Conservation (phyloP, 805 yeast species). For the Ogataea polymorpha region DNA sequence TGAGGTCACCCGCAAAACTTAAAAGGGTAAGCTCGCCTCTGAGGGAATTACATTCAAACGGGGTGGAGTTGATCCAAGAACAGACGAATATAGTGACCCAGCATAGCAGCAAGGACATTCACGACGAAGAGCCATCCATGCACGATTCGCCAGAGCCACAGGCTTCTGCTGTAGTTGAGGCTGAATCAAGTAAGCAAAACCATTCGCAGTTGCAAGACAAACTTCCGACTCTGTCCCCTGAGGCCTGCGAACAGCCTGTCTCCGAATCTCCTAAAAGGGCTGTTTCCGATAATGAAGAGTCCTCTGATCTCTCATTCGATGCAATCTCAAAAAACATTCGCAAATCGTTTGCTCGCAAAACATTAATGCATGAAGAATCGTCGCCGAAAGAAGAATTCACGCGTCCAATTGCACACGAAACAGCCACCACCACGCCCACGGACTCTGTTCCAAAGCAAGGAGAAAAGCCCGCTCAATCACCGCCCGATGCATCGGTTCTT, state of each 20-base stretch:
- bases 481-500: slow-evolving; percentile 6
- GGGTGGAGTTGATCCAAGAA: slow-evolving; percentile 17
- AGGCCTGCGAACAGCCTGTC: no score
- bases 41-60: slow-evolving; percentile 16
- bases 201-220: neutral
- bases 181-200: neutral
- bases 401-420: slow-evolving; percentile 2
- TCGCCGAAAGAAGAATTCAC: slow-evolving; percentile 5
- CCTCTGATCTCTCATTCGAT: slow-evolving; percentile 28
- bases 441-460: slow-evolving; percentile 3
- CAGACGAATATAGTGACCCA: slow-evolving; percentile 16
- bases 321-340: slow-evolving; percentile 30
- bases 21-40: slow-evolving; percentile 20
- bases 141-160: neutral
- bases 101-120: neutral
- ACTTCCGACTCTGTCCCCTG: neutral
- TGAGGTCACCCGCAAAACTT: slow-evolving; percentile 26
- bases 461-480: neutral
- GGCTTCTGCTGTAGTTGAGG: no score
- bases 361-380: slow-evolving; percentile 8
- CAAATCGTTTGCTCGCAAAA: slow-evolving; percentile 29
- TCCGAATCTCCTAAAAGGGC: neutral
- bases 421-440: slow-evolving; percentile 5
- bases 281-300: neutral
- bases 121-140: neutral